Percentiles rank a stretch among this genome's conserved stretches.
These are phyloP conservation scores for Drechmeria coniospora DNA, from an alignment of 2,329 filamentous ascomycete genomes.

Conservation along the genomic window DNA sequence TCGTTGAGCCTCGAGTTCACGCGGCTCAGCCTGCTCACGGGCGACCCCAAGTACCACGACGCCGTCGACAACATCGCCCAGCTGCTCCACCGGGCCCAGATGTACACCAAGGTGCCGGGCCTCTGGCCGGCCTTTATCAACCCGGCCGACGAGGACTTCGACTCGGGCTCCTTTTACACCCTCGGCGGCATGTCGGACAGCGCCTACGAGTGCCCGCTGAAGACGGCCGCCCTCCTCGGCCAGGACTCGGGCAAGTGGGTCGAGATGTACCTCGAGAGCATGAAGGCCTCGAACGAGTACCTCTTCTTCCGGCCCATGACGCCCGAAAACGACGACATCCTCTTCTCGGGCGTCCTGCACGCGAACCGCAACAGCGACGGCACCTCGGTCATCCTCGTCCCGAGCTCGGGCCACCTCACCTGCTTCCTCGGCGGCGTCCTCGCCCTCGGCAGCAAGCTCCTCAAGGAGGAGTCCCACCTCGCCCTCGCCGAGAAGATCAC, in stretches of 20 bases:
- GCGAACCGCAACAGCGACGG: slow-evolving; percentile 24
- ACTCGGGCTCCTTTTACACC: slow-evolving; percentile 24
- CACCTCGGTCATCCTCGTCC: slow-evolving; percentile 26
- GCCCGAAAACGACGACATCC: slow-evolving; percentile 42
- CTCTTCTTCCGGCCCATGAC: slow-evolving; percentile 58
- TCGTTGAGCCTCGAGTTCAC: slow-evolving; percentile 60
- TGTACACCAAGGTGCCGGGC: slow-evolving; percentile 51
- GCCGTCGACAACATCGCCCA: slow-evolving; percentile 56
- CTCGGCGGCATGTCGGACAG: slow-evolving; percentile 39
- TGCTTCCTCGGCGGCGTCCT: slow-evolving; percentile 55
- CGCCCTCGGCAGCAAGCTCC: slow-evolving; percentile 43
- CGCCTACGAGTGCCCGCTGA: slow-evolving; percentile 44
- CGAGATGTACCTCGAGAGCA: slow-evolving; percentile 45
- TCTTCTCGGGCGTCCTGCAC: slow-evolving; percentile 35
- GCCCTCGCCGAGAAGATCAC: slow-evolving; percentile 31
- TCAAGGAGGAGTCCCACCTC: slow-evolving; percentile 29
- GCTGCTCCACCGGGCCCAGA: slow-evolving; percentile 49
- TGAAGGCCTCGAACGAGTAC: slow-evolving; percentile 43
- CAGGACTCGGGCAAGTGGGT: slow-evolving; percentile 43
- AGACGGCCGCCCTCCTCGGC: slow-evolving; percentile 49
- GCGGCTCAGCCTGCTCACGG: slow-evolving; percentile 52
- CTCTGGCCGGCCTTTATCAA: slow-evolving; percentile 58
- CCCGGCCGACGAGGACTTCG: slow-evolving; percentile 31
- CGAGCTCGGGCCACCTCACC: slow-evolving; percentile 36
- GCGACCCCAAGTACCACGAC: slow-evolving; percentile 57